phyloP scores from a whole-genome alignment of 1,284 basidiomycete species.

The Paramarasmius palmivorus region DNA sequence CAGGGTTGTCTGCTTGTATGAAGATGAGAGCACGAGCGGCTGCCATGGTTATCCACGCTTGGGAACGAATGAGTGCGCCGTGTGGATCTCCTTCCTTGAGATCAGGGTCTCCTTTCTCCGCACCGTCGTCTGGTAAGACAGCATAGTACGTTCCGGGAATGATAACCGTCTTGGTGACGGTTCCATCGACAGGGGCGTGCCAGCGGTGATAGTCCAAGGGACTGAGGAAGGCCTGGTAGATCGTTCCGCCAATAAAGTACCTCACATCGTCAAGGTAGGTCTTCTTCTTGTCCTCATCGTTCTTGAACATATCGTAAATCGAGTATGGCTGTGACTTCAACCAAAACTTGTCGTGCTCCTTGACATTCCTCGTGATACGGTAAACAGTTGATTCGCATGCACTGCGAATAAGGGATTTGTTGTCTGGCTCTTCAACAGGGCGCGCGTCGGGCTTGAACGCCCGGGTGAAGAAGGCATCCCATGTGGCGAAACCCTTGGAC shows the following conservation, averaged over 20 bases:
- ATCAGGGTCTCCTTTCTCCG: constrained; percentile 18
- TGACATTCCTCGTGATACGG: constrained; percentile 23
- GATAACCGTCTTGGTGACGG: constrained; percentile 39
- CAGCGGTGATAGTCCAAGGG: constrained; percentile 54
- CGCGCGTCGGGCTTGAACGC: constrained; percentile 30
- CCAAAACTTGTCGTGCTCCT: constrained; percentile 31
- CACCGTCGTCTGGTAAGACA: constrained; percentile 26
- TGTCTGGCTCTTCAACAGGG: constrained; percentile 30
- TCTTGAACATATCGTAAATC: constrained; percentile 34
- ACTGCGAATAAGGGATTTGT: constrained; percentile 36
- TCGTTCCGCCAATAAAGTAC: constrained; percentile 52
- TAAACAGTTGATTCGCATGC: constrained; percentile 38
- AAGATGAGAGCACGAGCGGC: constrained; percentile 39
- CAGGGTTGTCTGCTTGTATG: constrained; percentile 38
- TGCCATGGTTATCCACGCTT: constrained; percentile 19
- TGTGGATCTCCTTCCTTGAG: constrained; percentile 13
- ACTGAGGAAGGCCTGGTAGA: constrained; percentile 56
- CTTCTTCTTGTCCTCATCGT: constrained; percentile 17
- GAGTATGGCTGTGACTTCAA: constrained; percentile 36
- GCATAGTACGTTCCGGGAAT: constrained; percentile 56
- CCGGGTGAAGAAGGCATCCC: constrained; percentile 48
- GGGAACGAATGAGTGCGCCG: constrained; percentile 29
- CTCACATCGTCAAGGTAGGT: too few relatives aligned
- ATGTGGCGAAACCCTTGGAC: constrained; percentile 40
- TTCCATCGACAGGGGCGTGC: constrained; percentile 52